Base-by-base conservation (phyloP, 768 basidiomycete species). In the Mrakia blollopis region DNA sequence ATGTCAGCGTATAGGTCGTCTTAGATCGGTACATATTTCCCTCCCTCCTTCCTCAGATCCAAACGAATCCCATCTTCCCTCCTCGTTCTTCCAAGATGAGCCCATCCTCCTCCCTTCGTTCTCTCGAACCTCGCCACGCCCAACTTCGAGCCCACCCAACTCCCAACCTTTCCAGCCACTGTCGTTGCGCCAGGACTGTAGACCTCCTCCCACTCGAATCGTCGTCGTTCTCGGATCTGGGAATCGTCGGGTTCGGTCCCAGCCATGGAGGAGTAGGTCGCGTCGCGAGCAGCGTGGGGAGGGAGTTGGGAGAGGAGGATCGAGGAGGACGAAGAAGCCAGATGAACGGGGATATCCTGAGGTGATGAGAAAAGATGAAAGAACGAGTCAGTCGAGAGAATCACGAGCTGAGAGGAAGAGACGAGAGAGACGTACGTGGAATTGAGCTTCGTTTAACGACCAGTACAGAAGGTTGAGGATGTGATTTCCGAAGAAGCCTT, bases 401-500 rank as follows among this genome's bases (percentile, higher is more conserved):
- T 21, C 16, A 3, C 3, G 35, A 25, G 61, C 6, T 28, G 16
- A 72, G 47, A 14, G 37, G n/a, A 35, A 57, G 28, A 14, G 5
- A 30, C 14, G 16, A 30, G 14, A 16, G 82, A 87, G 80, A 90
- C 89, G 82, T 7, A 88, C 88, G 73, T 87, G 86, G 80, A 89
- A 91, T 8, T 87, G 88, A 13, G 88, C 87, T 75, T 91, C 89
- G 80, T 91, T 90, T 81, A 92, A 83, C 18, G 90, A 87, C 21
- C 89, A 83, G 81, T 92, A 92, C 28, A 92, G 80, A 81, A 89
- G 90, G 83, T 92, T 92, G 79, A 92, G 81, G 76, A 91, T 87
- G 16, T 80, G 79, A 11, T 75, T 7, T 18, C 80, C 75, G 37
- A 54, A 81, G 80, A 72, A 69, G 80, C 80, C 82, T 85, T 84